phyloP scores from a whole-genome alignment of 140 eudicot species.

The Anethum foeniculum region DNA sequence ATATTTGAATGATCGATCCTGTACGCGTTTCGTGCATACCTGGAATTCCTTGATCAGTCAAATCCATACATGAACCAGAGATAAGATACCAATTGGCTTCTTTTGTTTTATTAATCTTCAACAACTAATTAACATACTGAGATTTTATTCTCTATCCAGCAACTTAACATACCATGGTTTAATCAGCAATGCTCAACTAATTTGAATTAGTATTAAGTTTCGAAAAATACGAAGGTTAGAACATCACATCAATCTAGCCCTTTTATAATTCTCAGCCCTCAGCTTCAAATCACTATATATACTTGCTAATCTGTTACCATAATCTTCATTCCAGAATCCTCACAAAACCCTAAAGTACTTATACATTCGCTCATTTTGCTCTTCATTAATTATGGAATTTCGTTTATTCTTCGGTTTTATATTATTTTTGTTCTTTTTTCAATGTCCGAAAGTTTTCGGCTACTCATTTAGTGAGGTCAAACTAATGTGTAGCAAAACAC shows the following conservation, averaged over 20 bases:
- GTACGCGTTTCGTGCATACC: conserved; percentile 2
- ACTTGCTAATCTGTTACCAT: neutral
- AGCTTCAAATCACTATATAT: neutral
- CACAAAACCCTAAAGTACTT: neutral
- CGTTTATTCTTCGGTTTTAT: conserved; percentile 14
- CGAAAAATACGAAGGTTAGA: neutral
- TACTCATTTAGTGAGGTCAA: conserved; percentile 27
- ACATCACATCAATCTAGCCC: neutral
- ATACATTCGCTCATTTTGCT: no score
- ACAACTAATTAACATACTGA: neutral
- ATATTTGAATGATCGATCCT: neutral
- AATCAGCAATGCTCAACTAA: neutral
- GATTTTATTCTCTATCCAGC: neutral
- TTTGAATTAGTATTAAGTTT: neutral
- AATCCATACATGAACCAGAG: neutral
- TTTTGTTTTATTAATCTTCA: neutral
- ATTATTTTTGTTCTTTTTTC: conserved; percentile 13
- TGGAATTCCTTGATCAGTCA: neutral
- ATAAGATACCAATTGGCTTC: neutral
- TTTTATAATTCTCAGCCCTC: neutral
- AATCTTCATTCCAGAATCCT: neutral
- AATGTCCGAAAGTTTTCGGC: conserved; percentile 19
- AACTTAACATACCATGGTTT: neutral
- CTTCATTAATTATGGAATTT: conserved; percentile 11
- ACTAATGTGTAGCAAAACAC: conserved; percentile 58